Evolutionary conservation across 331 rosid genomes (phyloP).

Genomic region (Prunus yedoensis): DNA sequence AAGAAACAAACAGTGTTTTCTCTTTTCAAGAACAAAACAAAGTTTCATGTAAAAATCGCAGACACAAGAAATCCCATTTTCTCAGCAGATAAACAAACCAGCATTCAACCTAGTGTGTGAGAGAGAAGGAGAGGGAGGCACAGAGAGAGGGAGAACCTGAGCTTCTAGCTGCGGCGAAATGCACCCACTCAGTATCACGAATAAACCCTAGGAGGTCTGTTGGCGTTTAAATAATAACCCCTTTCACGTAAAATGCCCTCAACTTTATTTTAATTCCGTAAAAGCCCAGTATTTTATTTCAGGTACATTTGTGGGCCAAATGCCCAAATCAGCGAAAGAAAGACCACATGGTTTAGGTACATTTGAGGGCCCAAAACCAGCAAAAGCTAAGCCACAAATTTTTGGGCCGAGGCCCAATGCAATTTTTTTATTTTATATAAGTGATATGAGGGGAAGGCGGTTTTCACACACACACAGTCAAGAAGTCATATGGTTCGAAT

Average conservation of each 20-base stretch:
- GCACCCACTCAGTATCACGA: neutral
- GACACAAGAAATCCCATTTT: neutral
- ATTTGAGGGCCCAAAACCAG: neutral
- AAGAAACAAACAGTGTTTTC: too few species aligned
- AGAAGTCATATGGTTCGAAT: too few species aligned
- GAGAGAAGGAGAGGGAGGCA: neutral
- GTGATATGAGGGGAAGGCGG: too few species aligned
- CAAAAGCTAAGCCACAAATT: too few species aligned
- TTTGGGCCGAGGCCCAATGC: too few species aligned
- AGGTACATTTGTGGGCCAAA: neutral
- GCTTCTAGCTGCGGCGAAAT: constrained; percentile 1
- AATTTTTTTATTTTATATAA: too few species aligned
- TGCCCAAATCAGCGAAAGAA: neutral
- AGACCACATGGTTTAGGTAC: too few species aligned
- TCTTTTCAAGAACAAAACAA: neutral
- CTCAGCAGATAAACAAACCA: neutral
- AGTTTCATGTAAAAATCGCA: neutral
- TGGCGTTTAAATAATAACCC: neutral
- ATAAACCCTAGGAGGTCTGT: neutral
- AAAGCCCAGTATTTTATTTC: neutral
- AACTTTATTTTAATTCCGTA: neutral
- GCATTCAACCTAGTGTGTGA: neutral
- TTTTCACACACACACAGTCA: too few species aligned
- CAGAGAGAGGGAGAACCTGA: neutral
- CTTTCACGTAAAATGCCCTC: neutral